These are phyloP conservation scores for Sedum album DNA, from an alignment of 164 flowering plant genomes.

Conservation along the genomic window DNA sequence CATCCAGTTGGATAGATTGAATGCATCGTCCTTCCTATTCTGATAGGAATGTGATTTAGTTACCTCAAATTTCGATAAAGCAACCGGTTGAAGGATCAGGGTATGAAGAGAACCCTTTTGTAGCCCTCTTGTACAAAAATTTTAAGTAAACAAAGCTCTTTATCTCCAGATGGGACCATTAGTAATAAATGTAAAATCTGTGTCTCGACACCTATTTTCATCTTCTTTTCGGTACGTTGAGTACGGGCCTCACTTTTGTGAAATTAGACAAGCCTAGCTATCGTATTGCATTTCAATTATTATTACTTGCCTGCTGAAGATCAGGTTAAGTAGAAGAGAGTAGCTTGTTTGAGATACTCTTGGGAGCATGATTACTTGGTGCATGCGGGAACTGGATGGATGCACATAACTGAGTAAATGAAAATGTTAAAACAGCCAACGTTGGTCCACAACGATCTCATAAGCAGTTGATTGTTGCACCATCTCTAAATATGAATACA, in stretches of 20 bases:
- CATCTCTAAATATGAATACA: not conserved
- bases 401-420: not conserved
- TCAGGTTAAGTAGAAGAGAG: not conserved
- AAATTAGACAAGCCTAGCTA: not conserved
- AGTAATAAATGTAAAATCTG: slow-evolving; percentile 6
- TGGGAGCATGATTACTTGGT: not conserved
- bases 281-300: too few species aligned
- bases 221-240: not conserved
- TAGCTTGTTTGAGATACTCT: not conserved
- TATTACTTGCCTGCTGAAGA: not conserved
- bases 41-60: not conserved
- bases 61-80: slow-evolving; percentile 3
- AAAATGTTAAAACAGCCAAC: not conserved
- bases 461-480: not conserved
- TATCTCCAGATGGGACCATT: not conserved
- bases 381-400: not conserved
- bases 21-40: not conserved
- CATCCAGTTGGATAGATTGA: not conserved
- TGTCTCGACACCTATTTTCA: not conserved
- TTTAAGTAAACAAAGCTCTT: not conserved
- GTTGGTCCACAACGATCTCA: not conserved
- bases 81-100: not conserved
- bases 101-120: not conserved
- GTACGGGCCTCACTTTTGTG: not conserved
- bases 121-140: not conserved